Base-by-base conservation (phyloP, 805 yeast species). In the Candida loeiensis region DNA sequence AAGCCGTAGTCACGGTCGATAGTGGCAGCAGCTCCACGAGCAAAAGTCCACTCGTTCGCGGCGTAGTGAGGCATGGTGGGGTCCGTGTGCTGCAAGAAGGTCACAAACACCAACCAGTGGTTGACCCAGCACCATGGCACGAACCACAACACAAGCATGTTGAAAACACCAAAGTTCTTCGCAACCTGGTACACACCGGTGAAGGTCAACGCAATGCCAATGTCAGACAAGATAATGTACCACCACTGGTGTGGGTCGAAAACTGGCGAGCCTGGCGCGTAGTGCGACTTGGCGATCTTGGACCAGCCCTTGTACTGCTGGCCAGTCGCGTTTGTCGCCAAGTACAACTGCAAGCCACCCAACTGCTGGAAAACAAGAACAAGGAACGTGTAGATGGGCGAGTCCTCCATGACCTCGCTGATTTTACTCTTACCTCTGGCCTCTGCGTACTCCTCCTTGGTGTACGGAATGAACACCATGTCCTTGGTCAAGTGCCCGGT, bases 11-110 rank as follows among this genome's bases (percentile, higher is more conserved):
- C 69, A 59, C 83, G 68, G 56, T 78, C 84, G 46, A 78, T 75
- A 26, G 84, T 78, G 33, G 82, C 76, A 46, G 82, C 82, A 6
- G 84, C 82, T 57, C 84, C 84, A 53, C 79, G 67, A 42, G 82
- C 82, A 49, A 78, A 78, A 43, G 72, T 77, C 84, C 84, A 78
- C 59, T 76, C 73, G 13, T 57, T 53, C 38, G 69, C 73, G 34
- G 69, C 73, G 58, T 78, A 78, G 55, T 78, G 84, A 28, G 83
- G 81, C 71, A 77, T 64, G 2, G 71, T 57, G 36, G 79, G 73
- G 55, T 77, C 82, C 14, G 82, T 73, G 59, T 78, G 84, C 61
- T 78, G 84, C 49, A 78, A 67, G 60, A 67, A 78, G 14, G 84
- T 78, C 47, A 78, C 76, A 51, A 78, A 74, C 27, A 78, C 83